Percentiles rank a stretch among this genome's conserved stretches.
These are phyloP conservation scores for Lyophyllum shimeji DNA, from an alignment of 768 basidiomycete species.

Conservation along the genomic window DNA sequence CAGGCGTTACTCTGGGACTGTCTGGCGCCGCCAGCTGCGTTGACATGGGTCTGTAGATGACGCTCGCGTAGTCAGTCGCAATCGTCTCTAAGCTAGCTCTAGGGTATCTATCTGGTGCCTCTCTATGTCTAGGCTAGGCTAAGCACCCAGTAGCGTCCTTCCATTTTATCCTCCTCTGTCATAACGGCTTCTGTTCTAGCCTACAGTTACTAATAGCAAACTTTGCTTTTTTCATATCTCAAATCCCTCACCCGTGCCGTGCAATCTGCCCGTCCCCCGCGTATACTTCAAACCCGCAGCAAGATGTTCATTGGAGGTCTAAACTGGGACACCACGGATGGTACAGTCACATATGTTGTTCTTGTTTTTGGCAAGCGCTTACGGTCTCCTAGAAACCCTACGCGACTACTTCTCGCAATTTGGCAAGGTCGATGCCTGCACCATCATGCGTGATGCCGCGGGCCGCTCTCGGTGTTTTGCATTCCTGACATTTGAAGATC, in stretches of 20 bases:
- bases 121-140: slow-evolving; percentile 80
- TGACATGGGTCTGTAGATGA: slow-evolving; percentile 38
- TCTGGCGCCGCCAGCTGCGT: slow-evolving; percentile 5
- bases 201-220: slow-evolving; percentile 81
- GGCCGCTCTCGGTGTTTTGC: slow-evolving; percentile 97
- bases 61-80: slow-evolving; percentile 61
- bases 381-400: slow-evolving; percentile 53
- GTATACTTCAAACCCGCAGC: slow-evolving; percentile 44
- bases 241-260: slow-evolving; percentile 16
- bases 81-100: slow-evolving; percentile 67
- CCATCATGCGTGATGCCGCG: slow-evolving; percentile 96
- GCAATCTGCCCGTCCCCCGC: slow-evolving; percentile 22
- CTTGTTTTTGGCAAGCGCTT: slow-evolving; percentile 23
- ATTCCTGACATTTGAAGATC: slow-evolving; percentile 94
- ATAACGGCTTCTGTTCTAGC: slow-evolving; percentile 63
- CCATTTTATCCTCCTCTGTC: slow-evolving; percentile 57
- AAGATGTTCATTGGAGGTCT: slow-evolving; percentile 99
- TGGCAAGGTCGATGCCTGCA: slow-evolving; percentile 95
- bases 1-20: slow-evolving; percentile 27
- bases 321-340: slow-evolving; percentile 99
- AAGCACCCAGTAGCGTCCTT: slow-evolving; percentile 74
- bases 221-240: slow-evolving; percentile 49
- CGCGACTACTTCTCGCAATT: slow-evolving; percentile 93
- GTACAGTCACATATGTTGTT: slow-evolving; percentile 48
- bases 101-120: slow-evolving; percentile 64